Evolutionary conservation across 2,329 filamentous ascomycete species (phyloP).

Genomic region (Metarhizium brunneum): DNA sequence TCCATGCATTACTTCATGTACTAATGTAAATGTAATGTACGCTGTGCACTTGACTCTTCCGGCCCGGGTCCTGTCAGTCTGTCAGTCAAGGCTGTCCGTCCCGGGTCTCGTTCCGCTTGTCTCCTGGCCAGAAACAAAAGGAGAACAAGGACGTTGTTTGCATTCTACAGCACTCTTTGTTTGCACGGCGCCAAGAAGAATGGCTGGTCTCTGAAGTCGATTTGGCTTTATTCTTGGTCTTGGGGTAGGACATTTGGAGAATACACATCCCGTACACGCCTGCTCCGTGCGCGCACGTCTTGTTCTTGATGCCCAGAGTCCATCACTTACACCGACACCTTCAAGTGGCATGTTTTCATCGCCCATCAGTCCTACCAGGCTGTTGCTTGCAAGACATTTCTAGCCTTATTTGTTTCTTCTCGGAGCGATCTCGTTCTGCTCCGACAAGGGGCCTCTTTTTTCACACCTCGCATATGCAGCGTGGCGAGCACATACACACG

Average conservation of each 20-base stretch:
- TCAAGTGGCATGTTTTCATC: neutral
- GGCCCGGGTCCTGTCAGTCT: slow-evolving; percentile 16
- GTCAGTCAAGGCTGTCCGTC: slow-evolving; percentile 6
- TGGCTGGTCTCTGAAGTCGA: no score
- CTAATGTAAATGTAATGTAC: slow-evolving; percentile 14
- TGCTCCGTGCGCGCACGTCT: neutral
- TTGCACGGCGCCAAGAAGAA: neutral
- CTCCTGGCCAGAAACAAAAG: neutral
- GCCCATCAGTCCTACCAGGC: neutral
- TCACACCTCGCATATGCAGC: neutral
- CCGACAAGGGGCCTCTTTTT: neutral
- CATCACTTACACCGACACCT: slow-evolving; percentile 1
- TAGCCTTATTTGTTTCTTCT: neutral
- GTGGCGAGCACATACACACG: neutral
- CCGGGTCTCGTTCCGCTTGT: neutral
- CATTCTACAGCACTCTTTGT: neutral
- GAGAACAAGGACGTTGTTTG: neutral
- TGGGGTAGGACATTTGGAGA: neutral
- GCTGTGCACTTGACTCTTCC: slow-evolving; percentile 14
- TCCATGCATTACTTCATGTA: slow-evolving; percentile 15
- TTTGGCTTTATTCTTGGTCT: neutral
- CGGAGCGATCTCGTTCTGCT: neutral
- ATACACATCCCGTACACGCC: neutral
- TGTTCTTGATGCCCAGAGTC: neutral
- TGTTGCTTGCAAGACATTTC: neutral